Percentiles rank a stretch among this genome's conserved stretches.
Evolutionary conservation across 1,284 basidiomycete genomes (phyloP).

Genomic region (Cutaneotrichosporon sp.): DNA sequence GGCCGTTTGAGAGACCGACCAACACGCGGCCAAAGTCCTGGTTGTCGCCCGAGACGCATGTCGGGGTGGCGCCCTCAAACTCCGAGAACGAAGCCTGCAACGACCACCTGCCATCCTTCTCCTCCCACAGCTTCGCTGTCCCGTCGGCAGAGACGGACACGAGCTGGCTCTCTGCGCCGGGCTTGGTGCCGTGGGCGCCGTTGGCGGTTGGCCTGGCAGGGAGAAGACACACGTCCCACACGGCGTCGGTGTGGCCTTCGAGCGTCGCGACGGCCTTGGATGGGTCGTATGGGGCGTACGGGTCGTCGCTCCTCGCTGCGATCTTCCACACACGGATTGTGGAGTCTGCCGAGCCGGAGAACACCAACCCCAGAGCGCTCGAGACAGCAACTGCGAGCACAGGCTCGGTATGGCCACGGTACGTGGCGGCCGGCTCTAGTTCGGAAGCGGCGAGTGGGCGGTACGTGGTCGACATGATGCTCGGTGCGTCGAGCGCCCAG

Average conservation of each 20-base stretch:
- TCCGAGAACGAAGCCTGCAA: slow-evolving; percentile 33
- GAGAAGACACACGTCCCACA: slow-evolving; percentile 81
- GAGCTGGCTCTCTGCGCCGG: slow-evolving; percentile 59
- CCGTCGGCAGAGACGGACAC: slow-evolving; percentile 91
- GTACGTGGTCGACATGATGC: slow-evolving; percentile 33
- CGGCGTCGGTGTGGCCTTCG: slow-evolving; percentile 88
- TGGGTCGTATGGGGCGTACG: slow-evolving; percentile 84
- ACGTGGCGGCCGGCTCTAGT: slow-evolving; percentile 85
- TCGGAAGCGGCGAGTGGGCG: slow-evolving; percentile 58
- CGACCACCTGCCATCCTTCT: slow-evolving; percentile 23
- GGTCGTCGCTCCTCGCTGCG: slow-evolving; percentile 68
- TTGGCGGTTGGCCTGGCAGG: slow-evolving; percentile 24
- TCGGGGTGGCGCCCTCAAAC: slow-evolving; percentile 60
- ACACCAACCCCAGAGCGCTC: slow-evolving; percentile 71
- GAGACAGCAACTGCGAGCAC: slow-evolving; percentile 88
- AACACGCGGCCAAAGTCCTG: slow-evolving; percentile 54
- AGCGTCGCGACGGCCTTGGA: slow-evolving; percentile 74
- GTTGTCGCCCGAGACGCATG: slow-evolving; percentile 62
- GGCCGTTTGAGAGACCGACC: slow-evolving; percentile 86
- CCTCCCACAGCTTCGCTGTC: slow-evolving; percentile 86
- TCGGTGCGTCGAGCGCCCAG: slow-evolving; percentile 60
- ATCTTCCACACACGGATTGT: slow-evolving; percentile 87
- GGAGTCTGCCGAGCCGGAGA: slow-evolving; percentile 90
- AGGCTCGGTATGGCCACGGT: slow-evolving; percentile 89
- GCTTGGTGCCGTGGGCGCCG: slow-evolving; percentile 11